Conservation (phyloP, 2,329 filamentous ascomycete genomes). For the Myriosclerotinia scirpicola region DNA sequence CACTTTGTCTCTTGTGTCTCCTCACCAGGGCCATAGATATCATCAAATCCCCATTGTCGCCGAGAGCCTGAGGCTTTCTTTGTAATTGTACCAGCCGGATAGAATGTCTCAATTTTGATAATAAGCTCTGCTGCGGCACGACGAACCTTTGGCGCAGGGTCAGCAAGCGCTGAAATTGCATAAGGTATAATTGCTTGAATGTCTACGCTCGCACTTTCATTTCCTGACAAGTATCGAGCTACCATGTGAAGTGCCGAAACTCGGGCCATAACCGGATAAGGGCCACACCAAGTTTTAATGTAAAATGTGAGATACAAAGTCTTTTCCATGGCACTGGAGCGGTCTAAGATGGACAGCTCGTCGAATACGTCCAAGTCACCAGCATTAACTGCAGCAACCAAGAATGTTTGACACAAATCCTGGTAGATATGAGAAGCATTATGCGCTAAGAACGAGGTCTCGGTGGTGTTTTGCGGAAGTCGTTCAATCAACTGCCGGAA, state of each 20-base stretch:
- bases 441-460: conserved; percentile 54
- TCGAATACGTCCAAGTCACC: conserved; percentile 45
- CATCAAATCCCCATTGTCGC: conserved; percentile 57
- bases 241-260: conserved; percentile 67
- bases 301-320: conserved; percentile 76
- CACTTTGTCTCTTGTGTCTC: conserved; percentile 51
- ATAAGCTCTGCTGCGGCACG: conserved; percentile 71
- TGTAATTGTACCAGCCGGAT: conserved; percentile 43
- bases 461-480: conserved; percentile 41
- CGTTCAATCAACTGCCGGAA: conserved; percentile 32
- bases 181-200: conserved; percentile 84
- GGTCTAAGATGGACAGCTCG: conserved; percentile 54
- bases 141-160: conserved; percentile 74
- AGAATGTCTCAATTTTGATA: conserved; percentile 53
- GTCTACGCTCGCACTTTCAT: conserved; percentile 55
- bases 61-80: conserved; percentile 46
- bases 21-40: conserved; percentile 62
- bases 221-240: conserved; percentile 55
- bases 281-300: conserved; percentile 70
- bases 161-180: conserved; percentile 69
- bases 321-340: conserved; percentile 54
- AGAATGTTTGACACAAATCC: conserved; percentile 59
- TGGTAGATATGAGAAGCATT: conserved; percentile 54
- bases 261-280: conserved; percentile 67
- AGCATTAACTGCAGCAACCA: conserved; percentile 52